These are phyloP conservation scores for Saturnispora silvae DNA, from an alignment of 805 yeast genomes.

Conservation along the genomic window DNA sequence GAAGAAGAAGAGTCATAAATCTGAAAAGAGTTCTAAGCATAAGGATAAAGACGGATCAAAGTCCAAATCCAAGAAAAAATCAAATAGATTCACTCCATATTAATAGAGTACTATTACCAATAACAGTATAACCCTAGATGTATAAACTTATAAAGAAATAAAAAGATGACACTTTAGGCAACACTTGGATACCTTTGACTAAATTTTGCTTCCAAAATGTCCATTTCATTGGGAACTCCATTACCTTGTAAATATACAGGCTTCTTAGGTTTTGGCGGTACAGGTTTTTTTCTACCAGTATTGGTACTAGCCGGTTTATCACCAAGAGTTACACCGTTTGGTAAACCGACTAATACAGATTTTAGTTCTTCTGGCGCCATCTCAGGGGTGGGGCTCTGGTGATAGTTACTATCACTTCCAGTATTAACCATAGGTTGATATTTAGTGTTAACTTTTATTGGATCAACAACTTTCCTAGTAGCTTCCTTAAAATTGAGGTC, in stretches of 20 bases:
- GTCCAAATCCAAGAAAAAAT: slow-evolving; percentile 27
- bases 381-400: not conserved
- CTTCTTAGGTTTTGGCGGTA: slow-evolving; percentile 49
- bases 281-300: slow-evolving; percentile 7
- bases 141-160: too few species aligned
- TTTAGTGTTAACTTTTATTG: too few species aligned
- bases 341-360: not conserved
- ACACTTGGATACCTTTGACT: slow-evolving; percentile 43
- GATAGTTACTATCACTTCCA: slow-evolving; percentile 5
- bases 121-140: not conserved
- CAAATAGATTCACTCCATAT: slow-evolving; percentile 45
- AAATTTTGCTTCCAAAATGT: slow-evolving; percentile 48
- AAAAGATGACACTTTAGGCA: not conserved
- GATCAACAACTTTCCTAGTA: too few species aligned
- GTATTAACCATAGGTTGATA: not conserved
- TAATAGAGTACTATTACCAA: slow-evolving; percentile 16
- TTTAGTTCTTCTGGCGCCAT: not conserved
- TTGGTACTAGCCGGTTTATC: too few species aligned
- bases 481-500: slow-evolving; percentile 20
- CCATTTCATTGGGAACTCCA: slow-evolving; percentile 34
- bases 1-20: slow-evolving; percentile 25
- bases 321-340: not conserved
- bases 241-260: slow-evolving; percentile 37
- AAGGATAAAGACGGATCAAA: slow-evolving; percentile 26
- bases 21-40: slow-evolving; percentile 12